Evolutionary conservation across 306 rosid species (phyloP), one percentile per base, ranked within the genome.

Genomic region (Pyrus communis): DNA sequence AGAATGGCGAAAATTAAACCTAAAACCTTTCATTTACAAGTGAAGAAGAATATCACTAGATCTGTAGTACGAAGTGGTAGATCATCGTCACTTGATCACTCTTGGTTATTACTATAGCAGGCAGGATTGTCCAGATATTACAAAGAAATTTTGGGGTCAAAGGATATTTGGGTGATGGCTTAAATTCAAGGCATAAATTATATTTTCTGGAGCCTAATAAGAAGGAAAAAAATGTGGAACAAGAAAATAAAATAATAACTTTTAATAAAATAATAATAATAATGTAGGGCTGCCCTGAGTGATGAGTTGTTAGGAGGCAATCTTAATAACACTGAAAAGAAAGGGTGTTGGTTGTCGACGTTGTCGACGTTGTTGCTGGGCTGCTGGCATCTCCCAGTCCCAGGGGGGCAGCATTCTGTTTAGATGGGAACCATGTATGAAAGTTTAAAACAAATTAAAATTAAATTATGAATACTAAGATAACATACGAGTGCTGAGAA

Each of bases 221-320:
- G 67, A 38, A 23, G 23, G 38, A 10, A 70, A 35, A 57, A 59
- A 45, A 73, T 17, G 31, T 22, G 3, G 12, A 14, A 58, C 1
- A 18, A 61, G 19, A 21, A 72, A 30, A 57, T 1, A 73, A 2
- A 23, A 22, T 27, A 71, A 71, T 11, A 55, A 43, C 11, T 52
- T 31, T 11, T 2, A 57, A 33, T 71, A 35, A 35, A 49, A 60
- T 25, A 14, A 49, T 49, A 13, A 46, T 60, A 27, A 22, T 58
- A 59, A 27, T 27, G 67, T 25, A 42, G n/a, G 55, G 62, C n/a
- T 45, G 77, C 58, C 69, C 69, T 59, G 42, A 18, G 3, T 51
- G 52, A 52, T 52, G 73, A 63, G 73, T 74, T 78, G 73, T 78
- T 64, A 71, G 73, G 73, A 27, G 58, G 67, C 82, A 71, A 4